These are phyloP conservation scores for Yarrowia hollandica DNA, from an alignment of 805 yeast genomes.

Conservation along the genomic window DNA sequence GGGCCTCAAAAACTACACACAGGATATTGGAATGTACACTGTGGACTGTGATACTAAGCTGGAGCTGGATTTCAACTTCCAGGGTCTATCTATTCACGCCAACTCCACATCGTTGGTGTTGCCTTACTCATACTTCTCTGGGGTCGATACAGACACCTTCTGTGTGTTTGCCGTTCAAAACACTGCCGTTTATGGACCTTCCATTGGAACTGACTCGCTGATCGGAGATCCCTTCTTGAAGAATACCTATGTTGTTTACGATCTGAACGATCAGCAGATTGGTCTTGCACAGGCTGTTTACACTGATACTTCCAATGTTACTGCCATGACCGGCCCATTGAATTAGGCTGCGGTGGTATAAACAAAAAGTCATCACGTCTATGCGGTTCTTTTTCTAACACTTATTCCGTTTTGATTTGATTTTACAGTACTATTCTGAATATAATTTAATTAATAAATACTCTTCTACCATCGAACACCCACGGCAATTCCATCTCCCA, in stretches of 20 bases:
- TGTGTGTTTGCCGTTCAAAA: background rate
- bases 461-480: background rate
- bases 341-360: no score
- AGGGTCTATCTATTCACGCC: background rate
- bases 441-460: no score
- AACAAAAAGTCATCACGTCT: no score
- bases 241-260: background rate
- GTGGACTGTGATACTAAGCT: no score
- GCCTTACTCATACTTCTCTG: background rate
- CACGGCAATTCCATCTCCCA: slow-evolving; percentile 1
- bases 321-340: background rate
- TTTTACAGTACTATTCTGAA: no score
- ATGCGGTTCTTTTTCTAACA: no score
- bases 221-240: background rate
- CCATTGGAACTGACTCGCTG: background rate
- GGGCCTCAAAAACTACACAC: no score
- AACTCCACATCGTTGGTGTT: background rate
- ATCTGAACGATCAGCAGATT: background rate
- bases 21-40: no score
- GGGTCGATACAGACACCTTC: background rate
- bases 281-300: background rate
- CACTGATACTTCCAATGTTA: background rate
- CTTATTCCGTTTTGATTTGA: no score
- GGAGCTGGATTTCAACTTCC: background rate
- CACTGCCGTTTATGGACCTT: background rate